Conservation (phyloP, 345 rosid species). For the Populus tremula region DNA sequence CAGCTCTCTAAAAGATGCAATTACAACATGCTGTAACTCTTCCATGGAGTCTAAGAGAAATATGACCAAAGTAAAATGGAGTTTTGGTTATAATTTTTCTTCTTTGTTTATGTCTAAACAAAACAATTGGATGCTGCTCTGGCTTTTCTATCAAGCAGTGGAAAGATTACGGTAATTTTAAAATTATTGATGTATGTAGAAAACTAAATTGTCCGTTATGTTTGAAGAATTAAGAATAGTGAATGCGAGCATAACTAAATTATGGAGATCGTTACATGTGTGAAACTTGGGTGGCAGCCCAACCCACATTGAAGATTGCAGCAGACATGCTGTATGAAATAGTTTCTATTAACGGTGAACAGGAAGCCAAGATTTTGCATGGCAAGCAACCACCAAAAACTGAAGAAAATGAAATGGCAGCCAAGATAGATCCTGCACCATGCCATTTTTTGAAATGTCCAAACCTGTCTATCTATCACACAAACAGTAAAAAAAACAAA, state of each 20-base stretch:
- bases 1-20: neutral
- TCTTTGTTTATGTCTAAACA: neutral
- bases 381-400: constrained; percentile 92
- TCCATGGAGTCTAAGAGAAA: neutral
- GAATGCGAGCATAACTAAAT: constrained; percentile 2
- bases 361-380: constrained; percentile 53
- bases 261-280: constrained; percentile 64
- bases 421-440: constrained; percentile 85
- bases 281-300: constrained; percentile 98
- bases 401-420: constrained; percentile 89
- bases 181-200: neutral
- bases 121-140: neutral
- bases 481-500: constrained; percentile 12
- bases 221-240: constrained; percentile 8
- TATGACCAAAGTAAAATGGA: neutral
- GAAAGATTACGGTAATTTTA: neutral
- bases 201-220: neutral
- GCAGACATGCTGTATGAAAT: constrained; percentile 77
- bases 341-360: constrained; percentile 52
- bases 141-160: neutral
- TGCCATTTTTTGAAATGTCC: constrained; percentile 95
- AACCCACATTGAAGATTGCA: constrained; percentile 89
- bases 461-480: constrained; percentile 87
- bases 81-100: neutral
- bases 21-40: neutral